Evolutionary conservation across 2,329 filamentous ascomycete genomes (phyloP).

Genomic region (Apiospora marii): DNA sequence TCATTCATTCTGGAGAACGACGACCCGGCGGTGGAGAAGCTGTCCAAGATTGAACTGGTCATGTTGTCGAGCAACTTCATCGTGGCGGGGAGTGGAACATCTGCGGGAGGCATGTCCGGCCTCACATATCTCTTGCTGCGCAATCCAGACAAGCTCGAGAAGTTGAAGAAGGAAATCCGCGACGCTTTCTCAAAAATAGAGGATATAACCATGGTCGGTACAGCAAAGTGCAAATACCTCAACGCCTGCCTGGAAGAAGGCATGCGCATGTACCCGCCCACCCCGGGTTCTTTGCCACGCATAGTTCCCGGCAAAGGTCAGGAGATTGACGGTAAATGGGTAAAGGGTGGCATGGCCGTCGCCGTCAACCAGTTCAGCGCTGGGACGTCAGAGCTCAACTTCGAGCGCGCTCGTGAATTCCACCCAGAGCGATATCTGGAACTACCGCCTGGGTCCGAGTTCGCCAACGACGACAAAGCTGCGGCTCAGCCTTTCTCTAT

Average conservation of each 20-base stretch:
- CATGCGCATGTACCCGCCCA: constrained; percentile 49
- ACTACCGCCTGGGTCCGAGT: constrained; percentile 21
- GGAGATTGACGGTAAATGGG: constrained; percentile 31
- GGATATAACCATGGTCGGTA: constrained; percentile 46
- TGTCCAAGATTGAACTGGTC: constrained; percentile 3
- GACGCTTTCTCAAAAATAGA: constrained; percentile 44
- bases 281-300: constrained; percentile 33
- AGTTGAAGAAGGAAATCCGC: constrained; percentile 48
- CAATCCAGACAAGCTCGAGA: constrained; percentile 40
- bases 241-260: constrained; percentile 50
- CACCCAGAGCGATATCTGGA: constrained; percentile 31
- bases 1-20: constrained; percentile 26
- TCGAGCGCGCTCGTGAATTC: constrained; percentile 53
- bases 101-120: constrained; percentile 51
- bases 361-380: constrained; percentile 53
- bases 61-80: constrained; percentile 12
- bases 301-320: constrained; percentile 32
- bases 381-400: constrained; percentile 50
- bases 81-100: constrained; percentile 53
- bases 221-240: constrained; percentile 46
- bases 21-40: not conserved
- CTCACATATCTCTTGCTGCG: constrained; percentile 49
- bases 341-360: constrained; percentile 37
- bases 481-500: constrained; percentile 26
- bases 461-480: constrained; percentile 23